These are phyloP conservation scores for Mucuna pruriens DNA, from an alignment of 306 rosid species.

Conservation along the genomic window DNA sequence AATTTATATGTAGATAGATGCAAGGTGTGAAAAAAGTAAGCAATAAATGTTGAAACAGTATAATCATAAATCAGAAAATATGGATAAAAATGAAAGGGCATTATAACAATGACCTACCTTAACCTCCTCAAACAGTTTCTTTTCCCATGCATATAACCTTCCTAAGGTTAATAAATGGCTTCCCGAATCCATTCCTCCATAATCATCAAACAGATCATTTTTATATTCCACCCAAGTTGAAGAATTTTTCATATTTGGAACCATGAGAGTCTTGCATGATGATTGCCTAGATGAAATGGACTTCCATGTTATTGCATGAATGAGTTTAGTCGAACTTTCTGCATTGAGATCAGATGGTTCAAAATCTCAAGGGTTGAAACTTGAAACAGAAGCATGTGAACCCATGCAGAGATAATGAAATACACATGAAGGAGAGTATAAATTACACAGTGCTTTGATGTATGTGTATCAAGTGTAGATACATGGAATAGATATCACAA, in stretches of 20 bases:
- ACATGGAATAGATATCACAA: constrained; percentile 23
- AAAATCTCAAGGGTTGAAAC: constrained; percentile 40
- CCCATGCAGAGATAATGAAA: background rate
- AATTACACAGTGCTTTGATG: background rate
- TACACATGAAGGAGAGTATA: background rate
- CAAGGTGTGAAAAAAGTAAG: constrained; percentile 11
- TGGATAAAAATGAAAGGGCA: background rate
- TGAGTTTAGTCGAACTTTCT: constrained; percentile 91
- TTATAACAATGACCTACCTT: constrained; percentile 57
- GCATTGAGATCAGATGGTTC: constrained; percentile 48
- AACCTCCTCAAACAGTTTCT: constrained; percentile 93
- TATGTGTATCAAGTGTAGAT: background rate
- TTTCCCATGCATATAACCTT: constrained; percentile 96
- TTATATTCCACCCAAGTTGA: constrained; percentile 75
- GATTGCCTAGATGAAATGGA: constrained; percentile 71
- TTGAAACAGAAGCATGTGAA: constrained; percentile 22
- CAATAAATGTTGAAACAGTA: background rate
- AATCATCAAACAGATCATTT: constrained; percentile 84
- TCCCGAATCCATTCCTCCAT: constrained; percentile 91
- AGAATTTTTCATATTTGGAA: constrained; percentile 64
- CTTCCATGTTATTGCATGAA: constrained; percentile 80
- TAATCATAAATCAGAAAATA: constrained; percentile 20
- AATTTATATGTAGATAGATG: constrained; percentile 10
- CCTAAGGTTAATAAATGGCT: constrained; percentile 88
- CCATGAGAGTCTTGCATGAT: constrained; percentile 84